Evolutionary conservation across 306 rosid species (phyloP).

Genomic region (Canavalia ensiformis): DNA sequence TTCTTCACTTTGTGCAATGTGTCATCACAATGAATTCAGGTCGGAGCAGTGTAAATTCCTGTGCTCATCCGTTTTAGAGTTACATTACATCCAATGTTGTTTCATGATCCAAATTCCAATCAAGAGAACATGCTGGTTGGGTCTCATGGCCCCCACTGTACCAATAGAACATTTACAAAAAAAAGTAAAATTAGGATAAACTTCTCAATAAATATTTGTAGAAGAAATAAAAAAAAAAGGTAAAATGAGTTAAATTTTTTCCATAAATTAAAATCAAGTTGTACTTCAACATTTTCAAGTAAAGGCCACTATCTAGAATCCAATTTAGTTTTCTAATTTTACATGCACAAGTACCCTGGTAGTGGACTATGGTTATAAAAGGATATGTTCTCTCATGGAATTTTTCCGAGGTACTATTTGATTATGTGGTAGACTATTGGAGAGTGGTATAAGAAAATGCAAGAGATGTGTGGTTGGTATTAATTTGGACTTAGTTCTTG

Average conservation of each 20-base stretch:
- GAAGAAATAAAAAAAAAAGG: too few relatives aligned
- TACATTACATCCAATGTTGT: slow-evolving; percentile 16
- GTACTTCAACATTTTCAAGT: not conserved
- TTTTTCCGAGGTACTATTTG: not conserved
- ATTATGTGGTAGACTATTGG: not conserved
- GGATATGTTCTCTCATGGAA: not conserved
- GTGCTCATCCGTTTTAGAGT: slow-evolving; percentile 13
- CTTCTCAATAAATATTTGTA: too few relatives aligned
- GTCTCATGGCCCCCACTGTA: slow-evolving; percentile 39
- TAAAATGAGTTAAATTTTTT: too few relatives aligned
- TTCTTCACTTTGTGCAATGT: not conserved
- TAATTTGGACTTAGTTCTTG: slow-evolving; percentile 40
- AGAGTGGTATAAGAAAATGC: not conserved
- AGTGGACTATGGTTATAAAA: not conserved
- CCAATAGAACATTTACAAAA: slow-evolving; percentile 41
- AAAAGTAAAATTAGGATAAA: not conserved
- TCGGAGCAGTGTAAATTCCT: slow-evolving; percentile 29
- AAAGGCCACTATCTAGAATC: not conserved
- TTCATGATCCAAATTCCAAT: slow-evolving; percentile 38
- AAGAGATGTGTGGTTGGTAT: slow-evolving; percentile 15
- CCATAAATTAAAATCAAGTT: too few relatives aligned
- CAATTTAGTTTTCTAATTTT: not conserved
- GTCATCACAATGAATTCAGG: slow-evolving; percentile 15
- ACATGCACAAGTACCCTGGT: not conserved
- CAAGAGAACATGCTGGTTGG: slow-evolving; percentile 45